These are phyloP conservation scores for Flaveria bidentis DNA, from an alignment of 129 eudicot genomes.

Conservation along the genomic window DNA sequence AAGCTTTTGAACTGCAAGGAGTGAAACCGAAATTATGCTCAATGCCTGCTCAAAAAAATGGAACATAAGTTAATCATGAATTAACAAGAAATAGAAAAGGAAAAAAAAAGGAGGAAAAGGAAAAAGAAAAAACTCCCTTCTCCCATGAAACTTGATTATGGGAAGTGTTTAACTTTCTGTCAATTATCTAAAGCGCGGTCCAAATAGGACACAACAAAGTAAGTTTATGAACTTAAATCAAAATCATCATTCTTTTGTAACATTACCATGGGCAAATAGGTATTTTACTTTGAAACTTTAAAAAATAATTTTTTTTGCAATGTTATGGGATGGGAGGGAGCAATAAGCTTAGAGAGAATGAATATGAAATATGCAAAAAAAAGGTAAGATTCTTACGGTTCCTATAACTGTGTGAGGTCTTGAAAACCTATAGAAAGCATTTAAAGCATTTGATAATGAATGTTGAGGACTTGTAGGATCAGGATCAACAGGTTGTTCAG, in stretches of 20 bases:
- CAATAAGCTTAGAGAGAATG: background rate
- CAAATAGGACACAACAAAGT: background rate
- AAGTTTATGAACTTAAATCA: conserved; percentile 8
- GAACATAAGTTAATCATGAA: conserved; percentile 7
- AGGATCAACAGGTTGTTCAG: conserved; percentile 66
- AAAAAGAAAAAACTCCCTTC: background rate
- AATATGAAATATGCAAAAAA: conserved; percentile 2
- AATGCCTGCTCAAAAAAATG: conserved; percentile 71
- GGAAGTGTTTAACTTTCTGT: background rate
- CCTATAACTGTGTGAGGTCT: conserved; percentile 98
- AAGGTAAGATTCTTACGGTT: conserved; percentile 60
- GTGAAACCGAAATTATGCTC: conserved; percentile 98
- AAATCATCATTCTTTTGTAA: background rate
- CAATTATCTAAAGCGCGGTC: background rate
- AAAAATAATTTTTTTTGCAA: background rate
- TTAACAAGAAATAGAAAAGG: conserved; percentile 8
- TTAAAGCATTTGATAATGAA: conserved; percentile 46
- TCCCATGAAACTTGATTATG: conserved; percentile 8
- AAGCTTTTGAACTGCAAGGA: conserved; percentile 89
- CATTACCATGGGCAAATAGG: background rate
- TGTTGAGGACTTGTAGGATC: conserved; percentile 52
- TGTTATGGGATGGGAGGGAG: background rate
- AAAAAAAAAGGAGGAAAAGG: no score
- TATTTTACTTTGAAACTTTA: background rate
- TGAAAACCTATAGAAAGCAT: conserved; percentile 94